These are phyloP conservation scores for Castanopsis chinensis DNA, from an alignment of 306 rosid genomes.

Conservation along the genomic window DNA sequence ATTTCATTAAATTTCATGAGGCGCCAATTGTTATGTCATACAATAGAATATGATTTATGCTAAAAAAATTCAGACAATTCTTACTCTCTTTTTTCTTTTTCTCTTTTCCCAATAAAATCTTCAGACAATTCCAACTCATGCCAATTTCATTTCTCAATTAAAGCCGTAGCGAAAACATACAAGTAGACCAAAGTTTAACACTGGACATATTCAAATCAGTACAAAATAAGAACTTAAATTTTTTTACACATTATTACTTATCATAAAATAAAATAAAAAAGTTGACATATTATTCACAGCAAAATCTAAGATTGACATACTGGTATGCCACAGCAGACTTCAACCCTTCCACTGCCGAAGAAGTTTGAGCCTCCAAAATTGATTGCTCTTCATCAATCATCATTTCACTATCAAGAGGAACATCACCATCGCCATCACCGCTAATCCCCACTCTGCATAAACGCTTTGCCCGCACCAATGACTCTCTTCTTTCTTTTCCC, in stretches of 20 bases:
- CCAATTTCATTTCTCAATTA: not conserved
- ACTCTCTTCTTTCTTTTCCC: conserved; percentile 83
- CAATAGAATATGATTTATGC: not conserved
- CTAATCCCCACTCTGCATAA: conserved; percentile 66
- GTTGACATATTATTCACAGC: too few species aligned
- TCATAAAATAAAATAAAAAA: too few species aligned
- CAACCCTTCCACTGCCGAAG: conserved; percentile 67
- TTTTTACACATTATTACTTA: too few species aligned
- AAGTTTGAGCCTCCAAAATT: conserved; percentile 78
- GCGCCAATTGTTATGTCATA: not conserved
- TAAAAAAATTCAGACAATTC: not conserved
- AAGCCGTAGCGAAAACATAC: not conserved
- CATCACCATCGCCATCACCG: conserved; percentile 30
- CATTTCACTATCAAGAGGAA: conserved; percentile 54
- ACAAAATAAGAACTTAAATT: not conserved
- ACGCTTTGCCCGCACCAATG: conserved; percentile 77
- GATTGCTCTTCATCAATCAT: conserved; percentile 73
- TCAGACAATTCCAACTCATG: not conserved
- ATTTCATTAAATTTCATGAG: not conserved
- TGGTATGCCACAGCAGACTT: conserved; percentile 63
- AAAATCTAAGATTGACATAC: conserved; percentile 44
- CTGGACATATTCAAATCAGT: not conserved
- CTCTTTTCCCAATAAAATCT: not conserved
- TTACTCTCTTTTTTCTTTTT: not conserved
- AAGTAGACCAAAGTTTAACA: not conserved